These are phyloP conservation scores for Viridothelium virens DNA, from an alignment of 495 filamentous ascomycete genomes.

Conservation along the genomic window DNA sequence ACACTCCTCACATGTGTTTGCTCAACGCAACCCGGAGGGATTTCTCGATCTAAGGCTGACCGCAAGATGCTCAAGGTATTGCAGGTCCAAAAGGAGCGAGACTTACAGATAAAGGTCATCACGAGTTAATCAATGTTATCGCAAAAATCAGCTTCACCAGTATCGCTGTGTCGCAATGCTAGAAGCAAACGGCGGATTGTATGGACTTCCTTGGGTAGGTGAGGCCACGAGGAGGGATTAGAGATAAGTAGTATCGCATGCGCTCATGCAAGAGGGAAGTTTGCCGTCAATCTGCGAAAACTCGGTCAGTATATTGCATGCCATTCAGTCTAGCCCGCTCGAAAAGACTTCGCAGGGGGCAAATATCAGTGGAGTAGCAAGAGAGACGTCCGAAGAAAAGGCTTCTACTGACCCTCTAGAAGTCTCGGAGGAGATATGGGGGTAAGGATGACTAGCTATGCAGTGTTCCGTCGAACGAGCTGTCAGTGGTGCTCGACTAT, in stretches of 20 bases:
- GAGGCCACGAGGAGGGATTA: background rate
- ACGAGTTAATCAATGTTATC: background rate
- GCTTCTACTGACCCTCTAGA: background rate
- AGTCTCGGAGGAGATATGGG: background rate
- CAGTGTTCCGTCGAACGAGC: background rate
- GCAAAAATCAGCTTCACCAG: background rate
- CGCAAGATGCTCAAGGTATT: background rate
- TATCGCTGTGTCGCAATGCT: conserved; percentile 4
- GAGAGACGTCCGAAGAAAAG: background rate
- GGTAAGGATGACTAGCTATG: background rate
- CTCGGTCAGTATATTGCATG: background rate
- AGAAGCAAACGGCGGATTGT: background rate
- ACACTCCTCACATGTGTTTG: background rate
- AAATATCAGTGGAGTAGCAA: background rate
- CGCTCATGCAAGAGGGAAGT: conserved; percentile 1
- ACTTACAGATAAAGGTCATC: conserved; percentile 12
- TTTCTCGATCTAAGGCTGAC: background rate
- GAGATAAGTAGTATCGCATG: background rate
- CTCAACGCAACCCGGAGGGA: background rate
- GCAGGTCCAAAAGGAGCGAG: background rate
- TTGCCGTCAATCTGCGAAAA: background rate
- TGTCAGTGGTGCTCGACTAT: background rate
- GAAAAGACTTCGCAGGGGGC: background rate
- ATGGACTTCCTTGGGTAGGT: background rate
- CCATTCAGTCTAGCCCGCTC: background rate